Evolutionary conservation across 495 filamentous ascomycete genomes (phyloP).

Genomic region (Pseudevernia furfuracea): DNA sequence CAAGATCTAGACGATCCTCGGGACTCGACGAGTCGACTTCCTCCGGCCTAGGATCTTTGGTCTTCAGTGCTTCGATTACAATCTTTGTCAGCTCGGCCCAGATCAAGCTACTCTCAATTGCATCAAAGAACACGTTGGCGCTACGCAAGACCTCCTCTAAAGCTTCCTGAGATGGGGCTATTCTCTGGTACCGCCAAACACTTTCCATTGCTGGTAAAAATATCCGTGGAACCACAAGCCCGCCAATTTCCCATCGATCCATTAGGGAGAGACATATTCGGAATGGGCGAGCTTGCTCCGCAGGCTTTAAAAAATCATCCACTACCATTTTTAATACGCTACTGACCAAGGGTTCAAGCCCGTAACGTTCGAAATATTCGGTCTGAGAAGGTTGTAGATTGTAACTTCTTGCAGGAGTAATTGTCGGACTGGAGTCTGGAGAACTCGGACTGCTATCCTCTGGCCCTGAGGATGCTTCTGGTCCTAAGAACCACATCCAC

Average conservation of each 20-base stretch:
- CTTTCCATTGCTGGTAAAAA: conserved; percentile 81
- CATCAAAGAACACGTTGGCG: conserved; percentile 93
- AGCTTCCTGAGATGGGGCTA: conserved; percentile 51
- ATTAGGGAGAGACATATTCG: conserved; percentile 89
- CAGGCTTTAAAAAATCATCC: conserved; percentile 42
- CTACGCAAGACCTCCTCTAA: conserved; percentile 86
- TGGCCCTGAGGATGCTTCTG: conserved; percentile 53
- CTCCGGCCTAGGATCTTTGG: background rate
- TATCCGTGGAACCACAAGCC: conserved; percentile 73
- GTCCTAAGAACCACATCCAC: conserved; percentile 95
- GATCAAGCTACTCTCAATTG: conserved; percentile 86
- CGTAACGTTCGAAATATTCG: conserved; percentile 73
- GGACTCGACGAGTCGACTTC: conserved; percentile 8
- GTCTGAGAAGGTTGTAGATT: conserved; percentile 41
- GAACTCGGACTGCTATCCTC: conserved; percentile 35
- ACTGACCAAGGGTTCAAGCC: conserved; percentile 60
- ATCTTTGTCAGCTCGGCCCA: conserved; percentile 70
- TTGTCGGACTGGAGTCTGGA: conserved; percentile 40
- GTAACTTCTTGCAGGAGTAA: conserved; percentile 30
- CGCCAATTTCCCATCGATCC: conserved; percentile 97
- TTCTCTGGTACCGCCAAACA: conserved; percentile 59
- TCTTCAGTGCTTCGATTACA: conserved; percentile 48
- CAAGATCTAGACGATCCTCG: conserved; percentile 50
- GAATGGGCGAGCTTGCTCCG: conserved; percentile 77
- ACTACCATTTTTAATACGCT: conserved; percentile 74